Base-by-base conservation (phyloP, 441 rosid species). In the Geranium incanum region DNA sequence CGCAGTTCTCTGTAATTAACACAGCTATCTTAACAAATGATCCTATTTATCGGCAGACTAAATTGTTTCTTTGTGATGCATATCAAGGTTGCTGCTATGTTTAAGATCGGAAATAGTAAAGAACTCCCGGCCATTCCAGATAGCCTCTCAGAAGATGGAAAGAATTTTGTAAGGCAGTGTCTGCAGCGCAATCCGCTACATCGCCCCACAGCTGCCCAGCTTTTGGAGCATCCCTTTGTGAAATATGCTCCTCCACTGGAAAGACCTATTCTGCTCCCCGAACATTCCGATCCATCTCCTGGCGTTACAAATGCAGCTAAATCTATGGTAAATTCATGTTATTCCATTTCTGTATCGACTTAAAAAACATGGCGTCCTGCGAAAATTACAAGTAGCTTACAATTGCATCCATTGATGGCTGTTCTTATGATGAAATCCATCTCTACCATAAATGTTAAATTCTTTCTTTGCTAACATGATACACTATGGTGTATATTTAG, bases 61-160 rank as follows among this genome's bases (percentile, higher is more conserved):
- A 21, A 45, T 11, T 48, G 15, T 62, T 74, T 41, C 69, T 72
- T 41, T 28, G 23, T 67, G 43, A 59, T 74, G 74, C 68, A 59
- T 81, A 77, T 72, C 28, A 41, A 86, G 89, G 81, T 84, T 70
- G 87, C 89, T 70, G 99, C 99, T 71, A 83, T 95, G 95, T 95
- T 95, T 81, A 95, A 95, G 87, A 93, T 95, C 69, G 98, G 99
- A 74, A 93, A 91, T 81, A 92, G 98, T 78, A 95, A 93, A 83
- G 99, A 93, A 77, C 98, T 91, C 75, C 99, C 99, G 37, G 86
- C 85, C 41, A 88, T 95, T 78, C 99, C 99, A 19, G 93, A 86
- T 80, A 81, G 81, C 82, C 88, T 95, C 71, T 92, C 99, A 19
- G 92, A 86, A 9, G 95, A 91, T 0, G 99, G 96, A 19, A 95